Base-by-base conservation (phyloP, 2,329 filamentous ascomycete species). In the Clonostachys sp. region DNA sequence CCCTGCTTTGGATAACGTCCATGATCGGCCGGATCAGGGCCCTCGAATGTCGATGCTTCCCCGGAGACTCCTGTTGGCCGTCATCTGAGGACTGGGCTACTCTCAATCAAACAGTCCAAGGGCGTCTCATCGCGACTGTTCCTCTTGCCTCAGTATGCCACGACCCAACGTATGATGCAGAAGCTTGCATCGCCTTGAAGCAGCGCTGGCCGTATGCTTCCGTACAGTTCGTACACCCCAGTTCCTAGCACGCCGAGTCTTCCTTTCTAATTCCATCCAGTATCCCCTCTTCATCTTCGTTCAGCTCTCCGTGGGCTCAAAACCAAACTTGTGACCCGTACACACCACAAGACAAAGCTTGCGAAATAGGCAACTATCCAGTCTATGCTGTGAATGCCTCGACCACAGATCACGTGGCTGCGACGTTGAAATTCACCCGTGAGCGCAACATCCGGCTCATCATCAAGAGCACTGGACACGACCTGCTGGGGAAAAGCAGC, bases 401-500 rank as follows among this genome's bases (percentile, higher is more conserved):
- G 2, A 50, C 49, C 3, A 40, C 56, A 3, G 49, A 52, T 5
- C 63, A 73, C 48, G 58, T 69, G 13, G 55, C 50, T 12, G 56
- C 58, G 10, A 57, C 63, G 5, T 48, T 71, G 18, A 50, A 59
- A 38, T 74, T 74, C 52, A 66, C 66, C 14, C 58, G 61, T 20
- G 52, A 65, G 34, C 61, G 63, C 24, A 64, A 65, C 44, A 55
- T 70, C 17, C 65, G 68, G 4, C 54, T 70, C 30, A 59, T 68
- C 10, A 53, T 67, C 35, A 55, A 59, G 14, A 68, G 78, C 60
- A 80, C 75, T 0, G 76, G 74, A 24, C 77, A 80, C 53, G 74
- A 78, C 52, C 78, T 74, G 53, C 62, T 67, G 34, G 84, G 83
- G 38, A 77, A 79, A 38, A 82, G 77, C 0, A 81, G 81, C 0